Conservation (phyloP, 176 grass and related monocot genomes). For the Paspalum notatum region DNA sequence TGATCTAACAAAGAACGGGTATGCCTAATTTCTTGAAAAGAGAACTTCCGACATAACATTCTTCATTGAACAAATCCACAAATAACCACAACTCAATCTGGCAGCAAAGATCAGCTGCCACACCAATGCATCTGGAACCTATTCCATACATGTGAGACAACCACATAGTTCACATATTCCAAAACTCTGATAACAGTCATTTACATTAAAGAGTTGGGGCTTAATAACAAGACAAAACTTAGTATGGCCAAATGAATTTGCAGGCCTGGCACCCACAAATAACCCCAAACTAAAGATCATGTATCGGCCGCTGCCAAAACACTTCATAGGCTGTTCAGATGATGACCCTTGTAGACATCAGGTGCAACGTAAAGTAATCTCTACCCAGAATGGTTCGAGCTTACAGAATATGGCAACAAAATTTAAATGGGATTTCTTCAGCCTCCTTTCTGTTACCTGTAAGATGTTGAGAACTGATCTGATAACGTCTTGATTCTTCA, state of each 20-base stretch:
- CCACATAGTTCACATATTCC: not conserved
- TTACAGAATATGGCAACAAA: slow-evolving; percentile 13
- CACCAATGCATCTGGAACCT: not conserved
- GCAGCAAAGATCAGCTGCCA: not conserved
- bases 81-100: not conserved
- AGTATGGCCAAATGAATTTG: not conserved
- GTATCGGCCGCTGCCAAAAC: not conserved
- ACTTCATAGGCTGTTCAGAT: not conserved
- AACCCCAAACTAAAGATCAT: not conserved
- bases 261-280: not conserved
- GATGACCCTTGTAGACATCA: not conserved
- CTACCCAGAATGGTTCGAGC: not conserved
- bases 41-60: not conserved
- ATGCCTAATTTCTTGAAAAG: not conserved
- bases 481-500: slow-evolving; percentile 98
- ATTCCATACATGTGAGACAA: not conserved
- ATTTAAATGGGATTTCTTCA: slow-evolving; percentile 19
- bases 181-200: not conserved
- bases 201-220: not conserved
- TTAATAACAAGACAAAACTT: slow-evolving; percentile 1
- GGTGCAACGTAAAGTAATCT: slow-evolving; percentile 15
- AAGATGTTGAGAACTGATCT: slow-evolving; percentile 98
- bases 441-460: slow-evolving; percentile 61
- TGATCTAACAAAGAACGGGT: not conserved
- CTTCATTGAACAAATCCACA: not conserved